Base-by-base conservation (phyloP, 345 rosid species). In the Cardamine resedifolia region DNA sequence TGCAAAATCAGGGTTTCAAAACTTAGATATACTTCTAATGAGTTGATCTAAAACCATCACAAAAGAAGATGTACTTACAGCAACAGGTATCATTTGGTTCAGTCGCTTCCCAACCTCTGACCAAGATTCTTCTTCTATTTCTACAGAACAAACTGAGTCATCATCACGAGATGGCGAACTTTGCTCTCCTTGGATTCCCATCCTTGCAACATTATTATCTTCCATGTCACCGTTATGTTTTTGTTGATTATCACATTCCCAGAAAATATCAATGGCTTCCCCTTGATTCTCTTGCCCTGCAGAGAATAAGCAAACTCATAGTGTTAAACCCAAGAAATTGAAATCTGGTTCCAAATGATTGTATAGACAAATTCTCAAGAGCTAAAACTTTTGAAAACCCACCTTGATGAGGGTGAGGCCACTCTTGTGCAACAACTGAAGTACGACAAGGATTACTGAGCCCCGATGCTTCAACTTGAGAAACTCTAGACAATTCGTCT, bases 401-500 rank as follows among this genome's bases (percentile, higher is more conserved):
- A 70, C 77, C 74, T 14, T 74, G 68, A 56, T 82, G 75, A 61
- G 77, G 44, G 4, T 51, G 71, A 50, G 66, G 64, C 97, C 97
- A 87, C 51, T 85, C 81, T 87, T 88, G 94, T 5, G 76, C 67
- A 78, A 90, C 75, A 82, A 95, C 80, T 0, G 89, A 87, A 23
- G 72, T 78, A 33, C 66, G 81, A 39, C 23, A 79, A n/a, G 70
- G 33, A 72, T 80, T 64, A 47, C 30, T 57, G 6, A 55, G 18
- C 2, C 84, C 91, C 0, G 83, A 84, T 62, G 86, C 81, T 77
- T 86, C 92, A 0, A 72, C 91, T 55, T 66, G 74, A 79, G 84
- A 84, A 33, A 88, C 70, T 67, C 66, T 86, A 21, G 97, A 87
- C 57, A 88, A 75, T 67, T 95, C 97, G 59, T 90, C 96, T 77